Percentiles rank a stretch among this genome's conserved stretches.
Evolutionary conservation across 2,329 filamentous ascomycete genomes (phyloP).

Genomic region (Claviceps sp.): DNA sequence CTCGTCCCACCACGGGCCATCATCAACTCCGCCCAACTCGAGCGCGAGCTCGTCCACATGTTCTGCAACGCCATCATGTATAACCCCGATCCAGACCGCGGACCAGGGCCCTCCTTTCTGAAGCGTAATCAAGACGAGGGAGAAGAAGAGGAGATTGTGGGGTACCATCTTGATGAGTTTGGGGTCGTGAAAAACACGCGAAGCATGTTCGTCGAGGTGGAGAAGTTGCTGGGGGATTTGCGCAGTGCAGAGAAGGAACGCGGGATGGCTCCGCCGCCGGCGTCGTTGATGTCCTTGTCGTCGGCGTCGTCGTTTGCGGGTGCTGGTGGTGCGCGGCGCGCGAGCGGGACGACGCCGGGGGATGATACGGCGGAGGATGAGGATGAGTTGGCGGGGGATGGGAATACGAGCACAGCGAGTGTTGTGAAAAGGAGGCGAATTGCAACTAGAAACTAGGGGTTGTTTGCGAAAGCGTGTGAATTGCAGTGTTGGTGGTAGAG

Average conservation of each 20-base stretch:
- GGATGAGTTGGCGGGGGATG: slow-evolving; percentile 32
- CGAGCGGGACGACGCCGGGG: slow-evolving; percentile 26
- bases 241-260: slow-evolving; percentile 55
- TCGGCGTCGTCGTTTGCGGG: neutral
- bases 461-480: neutral
- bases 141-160: slow-evolving; percentile 33
- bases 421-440: slow-evolving; percentile 24
- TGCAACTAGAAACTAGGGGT: slow-evolving; percentile 19
- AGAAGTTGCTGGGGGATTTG: slow-evolving; percentile 64
- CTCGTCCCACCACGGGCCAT: slow-evolving; percentile 77
- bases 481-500: neutral
- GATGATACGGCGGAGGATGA: slow-evolving; percentile 37
- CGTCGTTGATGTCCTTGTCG: slow-evolving; percentile 11
- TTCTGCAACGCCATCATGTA: slow-evolving; percentile 99
- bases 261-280: slow-evolving; percentile 19
- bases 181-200: slow-evolving; percentile 77
- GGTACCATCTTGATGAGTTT: slow-evolving; percentile 64
- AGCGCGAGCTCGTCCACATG: slow-evolving; percentile 90
- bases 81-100: slow-evolving; percentile 68
- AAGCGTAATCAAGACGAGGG: slow-evolving; percentile 29
- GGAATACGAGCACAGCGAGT: slow-evolving; percentile 16
- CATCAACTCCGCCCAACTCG: slow-evolving; percentile 83
- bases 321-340: slow-evolving; percentile 12
- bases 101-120: slow-evolving; percentile 51
- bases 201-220: slow-evolving; percentile 81